Evolutionary conservation across 306 rosid genomes (phyloP).

Genomic region (Glycine latifolia): DNA sequence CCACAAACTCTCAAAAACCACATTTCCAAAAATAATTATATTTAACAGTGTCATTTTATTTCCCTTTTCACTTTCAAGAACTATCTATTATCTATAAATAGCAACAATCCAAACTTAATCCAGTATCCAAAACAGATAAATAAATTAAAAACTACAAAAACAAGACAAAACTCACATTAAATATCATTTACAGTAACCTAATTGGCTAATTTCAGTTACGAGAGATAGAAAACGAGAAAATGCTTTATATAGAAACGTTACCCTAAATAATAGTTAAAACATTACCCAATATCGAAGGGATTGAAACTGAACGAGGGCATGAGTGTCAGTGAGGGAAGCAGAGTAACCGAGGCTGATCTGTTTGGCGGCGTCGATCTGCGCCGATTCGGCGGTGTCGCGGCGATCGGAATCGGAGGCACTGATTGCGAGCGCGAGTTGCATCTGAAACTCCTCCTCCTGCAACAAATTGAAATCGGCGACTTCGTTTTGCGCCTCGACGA

Average conservation of each 20-base stretch:
- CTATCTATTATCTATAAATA: slow-evolving; percentile 21
- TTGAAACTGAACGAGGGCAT: slow-evolving; percentile 68
- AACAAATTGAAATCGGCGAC: slow-evolving; percentile 70
- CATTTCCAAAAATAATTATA: not conserved
- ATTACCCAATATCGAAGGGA: slow-evolving; percentile 87
- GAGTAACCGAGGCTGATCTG: slow-evolving; percentile 94
- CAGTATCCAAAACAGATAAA: slow-evolving; percentile 22
- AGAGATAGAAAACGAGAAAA: slow-evolving; percentile 6
- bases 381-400: slow-evolving; percentile 76
- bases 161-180: not conserved
- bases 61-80: not conserved
- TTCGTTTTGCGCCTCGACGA: slow-evolving; percentile 2
- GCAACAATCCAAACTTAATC: slow-evolving; percentile 12
- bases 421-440: slow-evolving; percentile 95
- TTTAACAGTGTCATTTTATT: slow-evolving; percentile 1
- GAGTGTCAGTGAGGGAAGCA: slow-evolving; percentile 59
- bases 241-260: slow-evolving; percentile 15
- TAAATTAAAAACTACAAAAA: not conserved
- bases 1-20: slow-evolving; percentile 39
- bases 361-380: slow-evolving; percentile 99
- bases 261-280: not conserved
- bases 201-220: slow-evolving; percentile 8
- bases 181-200: slow-evolving; percentile 3
- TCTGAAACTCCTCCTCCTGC: slow-evolving; percentile 99
- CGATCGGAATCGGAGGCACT: slow-evolving; percentile 93